These are phyloP conservation scores for Apodospora peruviana DNA, from an alignment of 495 filamentous ascomycete genomes.

Conservation along the genomic window DNA sequence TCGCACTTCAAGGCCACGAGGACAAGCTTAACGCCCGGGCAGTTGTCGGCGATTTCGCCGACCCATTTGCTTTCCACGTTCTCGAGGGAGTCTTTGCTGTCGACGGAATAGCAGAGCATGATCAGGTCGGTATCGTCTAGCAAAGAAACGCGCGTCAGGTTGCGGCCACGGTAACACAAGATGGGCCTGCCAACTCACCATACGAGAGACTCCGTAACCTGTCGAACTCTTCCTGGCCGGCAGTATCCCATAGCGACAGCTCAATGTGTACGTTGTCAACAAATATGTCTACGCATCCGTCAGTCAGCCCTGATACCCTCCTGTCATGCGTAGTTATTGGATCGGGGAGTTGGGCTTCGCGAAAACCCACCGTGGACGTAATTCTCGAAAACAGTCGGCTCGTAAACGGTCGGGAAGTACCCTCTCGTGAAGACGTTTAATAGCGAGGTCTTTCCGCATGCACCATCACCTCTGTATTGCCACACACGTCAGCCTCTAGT, in stretches of 20 bases:
- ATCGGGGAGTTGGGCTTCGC: not conserved
- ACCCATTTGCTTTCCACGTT: conserved; percentile 99
- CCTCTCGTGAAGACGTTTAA: conserved; percentile 98
- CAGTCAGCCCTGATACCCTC: conserved; percentile 8
- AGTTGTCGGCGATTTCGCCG: conserved; percentile 94
- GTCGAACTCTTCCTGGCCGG: conserved; percentile 98
- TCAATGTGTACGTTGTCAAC: conserved; percentile 96
- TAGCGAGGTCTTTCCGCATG: conserved; percentile 94
- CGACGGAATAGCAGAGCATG: conserved; percentile 97
- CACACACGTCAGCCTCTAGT: too few relatives aligned
- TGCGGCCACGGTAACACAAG: too few relatives aligned
- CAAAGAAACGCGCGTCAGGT: not conserved
- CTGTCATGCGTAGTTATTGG: too few relatives aligned
- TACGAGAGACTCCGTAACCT: conserved; percentile 91
- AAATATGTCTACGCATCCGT: conserved; percentile 69
- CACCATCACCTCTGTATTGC: conserved; percentile 76
- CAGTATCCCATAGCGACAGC: conserved; percentile 95
- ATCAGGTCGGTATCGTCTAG: conserved; percentile 87
- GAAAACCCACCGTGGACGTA: conserved; percentile 82
- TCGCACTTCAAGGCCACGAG: conserved; percentile 98
- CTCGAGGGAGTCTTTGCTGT: conserved; percentile 91
- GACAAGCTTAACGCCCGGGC: conserved; percentile 87
- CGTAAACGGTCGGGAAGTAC: conserved; percentile 97
- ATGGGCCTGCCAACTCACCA: conserved; percentile 48
- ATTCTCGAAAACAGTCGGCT: conserved; percentile 98